Evolutionary conservation across 73 alveolate species (phyloP), one percentile per base, ranked within the genome.

Genomic region (Tetrahymena thermophila): DNA sequence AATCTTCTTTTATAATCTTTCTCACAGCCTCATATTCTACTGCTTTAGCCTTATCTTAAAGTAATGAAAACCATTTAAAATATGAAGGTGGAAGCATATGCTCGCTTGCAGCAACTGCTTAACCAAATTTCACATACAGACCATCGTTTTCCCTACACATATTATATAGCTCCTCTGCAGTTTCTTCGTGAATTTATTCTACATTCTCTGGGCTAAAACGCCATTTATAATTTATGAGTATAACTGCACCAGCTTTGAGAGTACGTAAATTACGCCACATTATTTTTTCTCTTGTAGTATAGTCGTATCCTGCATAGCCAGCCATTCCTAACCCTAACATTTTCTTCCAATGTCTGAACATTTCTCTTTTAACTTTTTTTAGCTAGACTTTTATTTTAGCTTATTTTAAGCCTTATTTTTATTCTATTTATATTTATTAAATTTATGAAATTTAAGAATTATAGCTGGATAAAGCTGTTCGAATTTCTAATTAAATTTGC

Each of bases 21-120:
- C 83, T 35, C 84, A 95, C 97, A 28, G 94, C 43, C 0, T 95
- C 94, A 95, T 85, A 89, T 37, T 85, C 50, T 10, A 95, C 97
- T 43, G 95, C 95, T 93, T 95, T 95, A 35, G 97, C 97, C 89
- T 95, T 95, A 56, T 95, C 97, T 55, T 95, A 35, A 23, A 95
- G 89, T 89, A 55, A 55, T 42, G 94, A 71, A 94, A 95, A 85
- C 97, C 97, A 95, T 93, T 95, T 95, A 35, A 85, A 95, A 50
- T 89, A 95, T 6, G 97, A 84, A 89, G 97, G 97, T 43, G 97
- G 97, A 25, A 95, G 93, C 84, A 95, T 44, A 85, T 95, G 97
- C 34, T 95, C 97, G 3, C 94, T 95, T 10, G 98, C 97, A 71
- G 97, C 98, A 21, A 96, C 94, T 21, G 96, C 97, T 34, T 96